phyloP scores from a whole-genome alignment of 2,329 filamentous ascomycete species.

The Incumbomyces delicatus region DNA sequence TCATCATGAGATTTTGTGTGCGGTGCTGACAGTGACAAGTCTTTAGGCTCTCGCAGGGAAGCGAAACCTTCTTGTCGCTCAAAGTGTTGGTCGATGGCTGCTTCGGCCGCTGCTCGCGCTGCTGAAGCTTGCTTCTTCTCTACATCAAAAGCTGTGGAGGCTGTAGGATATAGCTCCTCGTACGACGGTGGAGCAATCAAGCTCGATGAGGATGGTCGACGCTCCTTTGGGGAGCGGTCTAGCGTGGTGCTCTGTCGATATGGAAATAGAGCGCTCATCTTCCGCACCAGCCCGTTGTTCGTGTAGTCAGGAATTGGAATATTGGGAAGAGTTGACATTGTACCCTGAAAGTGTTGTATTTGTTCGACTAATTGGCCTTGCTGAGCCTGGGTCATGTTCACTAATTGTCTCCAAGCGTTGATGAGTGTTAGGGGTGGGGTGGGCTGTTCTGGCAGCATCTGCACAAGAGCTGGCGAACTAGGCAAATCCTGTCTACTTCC shows the following conservation, averaged over 20 bases:
- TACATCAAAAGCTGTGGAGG: constrained; percentile 29
- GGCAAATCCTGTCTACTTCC: constrained; percentile 12
- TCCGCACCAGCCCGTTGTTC: constrained; percentile 59
- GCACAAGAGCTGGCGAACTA: neutral
- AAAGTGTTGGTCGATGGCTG: constrained; percentile 36
- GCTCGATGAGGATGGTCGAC: constrained; percentile 35
- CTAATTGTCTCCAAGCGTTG: constrained; percentile 4
- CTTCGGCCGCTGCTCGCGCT: constrained; percentile 34
- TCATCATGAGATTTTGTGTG: constrained; percentile 24
- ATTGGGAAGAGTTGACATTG: constrained; percentile 50
- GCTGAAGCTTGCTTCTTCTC: constrained; percentile 36
- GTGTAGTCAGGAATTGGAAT: constrained; percentile 62
- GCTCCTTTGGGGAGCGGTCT: constrained; percentile 32
- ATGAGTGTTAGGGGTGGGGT: neutral
- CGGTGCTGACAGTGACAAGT: constrained; percentile 19
- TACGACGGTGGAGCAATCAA: constrained; percentile 57
- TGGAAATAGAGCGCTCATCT: constrained; percentile 64
- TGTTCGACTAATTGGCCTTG: constrained; percentile 65
- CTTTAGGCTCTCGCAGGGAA: neutral
- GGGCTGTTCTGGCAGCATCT: neutral
- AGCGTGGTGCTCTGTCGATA: constrained; percentile 47
- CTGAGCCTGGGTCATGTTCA: constrained; percentile 7
- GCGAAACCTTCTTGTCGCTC: neutral
- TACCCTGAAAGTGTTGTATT: constrained; percentile 67
- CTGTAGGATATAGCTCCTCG: constrained; percentile 62